Evolutionary conservation across 2,329 filamentous ascomycete species (phyloP).

Genomic region (Lachnum nothofagi): DNA sequence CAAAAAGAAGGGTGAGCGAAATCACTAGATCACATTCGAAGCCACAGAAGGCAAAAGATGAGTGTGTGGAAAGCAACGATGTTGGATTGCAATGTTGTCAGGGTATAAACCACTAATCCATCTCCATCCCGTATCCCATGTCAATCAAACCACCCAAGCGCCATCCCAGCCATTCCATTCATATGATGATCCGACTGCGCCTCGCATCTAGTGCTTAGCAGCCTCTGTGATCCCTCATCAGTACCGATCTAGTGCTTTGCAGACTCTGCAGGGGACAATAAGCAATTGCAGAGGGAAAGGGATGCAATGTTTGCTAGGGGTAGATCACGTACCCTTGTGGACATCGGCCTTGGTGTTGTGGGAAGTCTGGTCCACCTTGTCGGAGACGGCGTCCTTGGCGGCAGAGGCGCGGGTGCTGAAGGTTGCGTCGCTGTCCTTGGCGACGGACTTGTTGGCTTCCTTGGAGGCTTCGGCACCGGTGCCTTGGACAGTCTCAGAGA

Average conservation of each 20-base stretch:
- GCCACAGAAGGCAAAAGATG: background rate
- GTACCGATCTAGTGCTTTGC: constrained; percentile 28
- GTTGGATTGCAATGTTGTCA: background rate
- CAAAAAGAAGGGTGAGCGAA: too few relatives aligned
- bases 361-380: constrained; percentile 50
- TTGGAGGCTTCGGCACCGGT: constrained; percentile 45
- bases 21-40: background rate
- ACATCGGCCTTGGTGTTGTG: constrained; percentile 45
- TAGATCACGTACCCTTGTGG: constrained; percentile 39
- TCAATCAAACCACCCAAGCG: background rate
- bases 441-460: constrained; percentile 54
- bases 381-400: constrained; percentile 45
- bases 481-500: constrained; percentile 50
- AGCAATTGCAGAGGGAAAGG: background rate
- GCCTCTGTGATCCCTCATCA: constrained; percentile 27
- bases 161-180: background rate
- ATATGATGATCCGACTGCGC: background rate
- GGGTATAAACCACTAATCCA: background rate
- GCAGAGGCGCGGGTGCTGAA: constrained; percentile 44
- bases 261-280: constrained; percentile 24
- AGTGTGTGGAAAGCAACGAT: background rate
- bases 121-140: background rate
- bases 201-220: constrained; percentile 31
- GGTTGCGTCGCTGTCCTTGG: constrained; percentile 46
- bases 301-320: background rate